Percentiles rank a stretch among this genome's conserved stretches.
Conservation (phyloP, 192 early-diverging fungal genomes). For the Linnemannia elongata region DNA sequence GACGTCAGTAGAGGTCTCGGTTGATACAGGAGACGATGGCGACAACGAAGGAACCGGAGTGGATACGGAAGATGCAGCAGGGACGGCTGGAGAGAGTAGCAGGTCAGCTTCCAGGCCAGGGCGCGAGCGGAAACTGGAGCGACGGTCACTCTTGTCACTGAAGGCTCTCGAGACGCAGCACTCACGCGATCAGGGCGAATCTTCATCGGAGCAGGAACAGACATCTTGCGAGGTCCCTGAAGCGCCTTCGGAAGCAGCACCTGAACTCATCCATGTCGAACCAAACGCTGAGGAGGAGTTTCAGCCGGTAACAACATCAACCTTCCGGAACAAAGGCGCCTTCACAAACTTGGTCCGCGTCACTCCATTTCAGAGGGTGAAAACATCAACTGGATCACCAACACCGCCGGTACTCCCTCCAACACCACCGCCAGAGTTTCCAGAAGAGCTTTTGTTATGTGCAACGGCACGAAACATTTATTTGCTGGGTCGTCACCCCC, state of each 20-base stretch:
- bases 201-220: conserved; percentile 35
- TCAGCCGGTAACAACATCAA: not conserved
- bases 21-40: conserved; percentile 46
- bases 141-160: conserved; percentile 3
- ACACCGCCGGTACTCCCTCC: not conserved
- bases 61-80: conserved; percentile 50
- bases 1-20: conserved; percentile 12
- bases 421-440: conserved; percentile 4
- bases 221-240: not conserved
- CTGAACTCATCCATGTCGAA: not conserved
- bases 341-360: not conserved
- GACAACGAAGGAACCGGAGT: conserved; percentile 30
- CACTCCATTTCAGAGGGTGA: not conserved
- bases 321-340: not conserved
- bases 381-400: not conserved
- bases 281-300: not conserved
- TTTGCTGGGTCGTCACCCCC: conserved; percentile 19
- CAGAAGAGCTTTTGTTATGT: conserved; percentile 27
- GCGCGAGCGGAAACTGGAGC: not conserved
- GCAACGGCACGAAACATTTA: conserved; percentile 48
- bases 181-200: conserved; percentile 20
- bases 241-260: not conserved
- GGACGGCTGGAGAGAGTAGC: conserved; percentile 29
- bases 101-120: not conserved
- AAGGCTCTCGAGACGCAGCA: not conserved